Evolutionary conservation across 805 yeast genomes (phyloP).

Genomic region (Candida chilensis): DNA sequence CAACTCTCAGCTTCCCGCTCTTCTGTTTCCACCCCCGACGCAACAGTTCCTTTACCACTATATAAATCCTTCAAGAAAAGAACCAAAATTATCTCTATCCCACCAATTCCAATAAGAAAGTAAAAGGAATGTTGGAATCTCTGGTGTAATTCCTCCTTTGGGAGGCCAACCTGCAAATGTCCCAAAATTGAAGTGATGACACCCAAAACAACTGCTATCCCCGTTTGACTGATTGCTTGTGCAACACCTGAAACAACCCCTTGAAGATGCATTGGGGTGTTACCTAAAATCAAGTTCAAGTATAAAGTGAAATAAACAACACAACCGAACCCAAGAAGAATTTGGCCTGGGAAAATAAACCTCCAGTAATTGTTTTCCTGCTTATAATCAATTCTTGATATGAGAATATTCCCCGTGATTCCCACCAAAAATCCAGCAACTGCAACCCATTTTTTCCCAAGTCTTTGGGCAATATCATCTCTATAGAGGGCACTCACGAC

Average conservation of each 20-base stretch:
- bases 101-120: no score
- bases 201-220: slow-evolving; percentile 16
- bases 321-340: slow-evolving; percentile 11
- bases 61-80: no score
- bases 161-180: no score
- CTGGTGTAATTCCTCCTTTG: no score
- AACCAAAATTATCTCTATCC: no score
- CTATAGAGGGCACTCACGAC: slow-evolving; percentile 14
- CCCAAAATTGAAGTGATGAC: slow-evolving; percentile 15
- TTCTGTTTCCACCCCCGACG: no score
- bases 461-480: slow-evolving; percentile 6
- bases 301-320: slow-evolving; percentile 23
- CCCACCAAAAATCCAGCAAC: slow-evolving; percentile 6
- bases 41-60: no score
- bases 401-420: slow-evolving; percentile 10
- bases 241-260: slow-evolving; percentile 28
- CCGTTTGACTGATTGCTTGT: slow-evolving; percentile 23
- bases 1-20: no score
- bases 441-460: no score
- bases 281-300: slow-evolving; percentile 14
- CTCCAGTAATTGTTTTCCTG: slow-evolving; percentile 14
- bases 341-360: slow-evolving; percentile 12
- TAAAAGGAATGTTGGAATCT: no score
- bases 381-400: slow-evolving; percentile 9
- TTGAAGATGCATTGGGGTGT: slow-evolving; percentile 25